These are phyloP conservation scores for Acanthamoeba divionensis DNA, from an alignment of 208 protist genomes.

Conservation along the genomic window DNA sequence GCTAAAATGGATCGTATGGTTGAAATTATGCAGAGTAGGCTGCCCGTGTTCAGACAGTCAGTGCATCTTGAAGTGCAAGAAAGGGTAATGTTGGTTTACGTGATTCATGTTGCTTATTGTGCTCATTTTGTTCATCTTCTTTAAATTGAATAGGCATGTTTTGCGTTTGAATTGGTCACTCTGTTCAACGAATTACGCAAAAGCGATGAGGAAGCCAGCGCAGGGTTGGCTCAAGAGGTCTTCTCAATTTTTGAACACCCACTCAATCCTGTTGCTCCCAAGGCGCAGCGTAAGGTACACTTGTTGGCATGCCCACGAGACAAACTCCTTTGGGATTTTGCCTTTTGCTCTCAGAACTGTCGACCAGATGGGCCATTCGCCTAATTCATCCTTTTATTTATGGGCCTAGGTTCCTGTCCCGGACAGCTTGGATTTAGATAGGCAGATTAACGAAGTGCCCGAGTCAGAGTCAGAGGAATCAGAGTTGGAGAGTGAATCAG, in stretches of 20 bases:
- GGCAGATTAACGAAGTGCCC: constrained; percentile 40
- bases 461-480: constrained; percentile 35
- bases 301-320: neutral
- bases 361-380: neutral
- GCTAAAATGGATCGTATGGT: constrained; percentile 17
- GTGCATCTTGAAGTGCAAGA: constrained; percentile 83
- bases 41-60: constrained; percentile 73
- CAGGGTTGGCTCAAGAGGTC: neutral
- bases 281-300: constrained; percentile 36
- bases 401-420: neutral
- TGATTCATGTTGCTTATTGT: neutral
- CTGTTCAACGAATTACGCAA: constrained; percentile 15
- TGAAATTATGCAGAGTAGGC: neutral
- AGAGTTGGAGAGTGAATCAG: neutral
- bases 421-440: constrained; percentile 26
- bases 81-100: constrained; percentile 53
- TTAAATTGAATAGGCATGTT: constrained; percentile 27
- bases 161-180: neutral
- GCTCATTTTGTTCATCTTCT: neutral
- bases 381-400: neutral
- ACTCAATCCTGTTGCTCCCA: constrained; percentile 33
- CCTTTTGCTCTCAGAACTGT: neutral
- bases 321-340: neutral
- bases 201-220: neutral
- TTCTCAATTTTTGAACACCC: neutral